Percentiles rank a stretch among this genome's conserved stretches.
phyloP scores from a whole-genome alignment of 345 rosid genomes.

The Balakata baccata region DNA sequence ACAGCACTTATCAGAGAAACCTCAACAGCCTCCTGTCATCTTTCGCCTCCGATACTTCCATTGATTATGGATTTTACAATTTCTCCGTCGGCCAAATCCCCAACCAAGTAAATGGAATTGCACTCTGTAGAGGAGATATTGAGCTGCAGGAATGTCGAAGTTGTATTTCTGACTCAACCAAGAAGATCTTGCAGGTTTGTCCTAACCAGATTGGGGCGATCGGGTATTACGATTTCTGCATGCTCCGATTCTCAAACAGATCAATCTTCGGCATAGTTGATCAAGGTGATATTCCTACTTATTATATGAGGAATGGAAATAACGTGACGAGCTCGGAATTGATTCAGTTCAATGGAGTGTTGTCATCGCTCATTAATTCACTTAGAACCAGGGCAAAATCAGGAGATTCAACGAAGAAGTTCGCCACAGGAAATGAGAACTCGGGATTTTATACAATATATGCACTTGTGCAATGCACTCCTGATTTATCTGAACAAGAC shows the following conservation, averaged over 20 bases:
- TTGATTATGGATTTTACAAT: conserved; percentile 38
- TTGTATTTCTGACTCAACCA: background rate
- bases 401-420: conserved; percentile 37
- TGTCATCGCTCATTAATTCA: conserved; percentile 16
- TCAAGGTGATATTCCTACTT: background rate
- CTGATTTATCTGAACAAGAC: conserved; percentile 31
- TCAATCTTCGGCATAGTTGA: conserved; percentile 17
- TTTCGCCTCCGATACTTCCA: conserved; percentile 29
- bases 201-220: conserved; percentile 22
- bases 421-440: conserved; percentile 30
- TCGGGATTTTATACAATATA: conserved; percentile 19
- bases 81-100: conserved; percentile 29
- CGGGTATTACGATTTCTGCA: conserved; percentile 11
- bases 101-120: conserved; percentile 20
- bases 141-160: background rate
- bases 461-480: conserved; percentile 44
- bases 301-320: fast-evolving
- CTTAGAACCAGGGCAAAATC: conserved; percentile 27
- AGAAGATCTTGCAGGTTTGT: conserved; percentile 3
- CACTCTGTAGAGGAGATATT: conserved; percentile 21
- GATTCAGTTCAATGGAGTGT: conserved; percentile 17
- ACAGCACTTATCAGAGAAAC: conserved; percentile 42
- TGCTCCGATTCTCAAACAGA: conserved; percentile 24
- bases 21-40: conserved; percentile 37
- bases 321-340: conserved; percentile 13